Evolutionary conservation across 1,284 basidiomycete species (phyloP).

Genomic region (Ganoderma resinaceum): DNA sequence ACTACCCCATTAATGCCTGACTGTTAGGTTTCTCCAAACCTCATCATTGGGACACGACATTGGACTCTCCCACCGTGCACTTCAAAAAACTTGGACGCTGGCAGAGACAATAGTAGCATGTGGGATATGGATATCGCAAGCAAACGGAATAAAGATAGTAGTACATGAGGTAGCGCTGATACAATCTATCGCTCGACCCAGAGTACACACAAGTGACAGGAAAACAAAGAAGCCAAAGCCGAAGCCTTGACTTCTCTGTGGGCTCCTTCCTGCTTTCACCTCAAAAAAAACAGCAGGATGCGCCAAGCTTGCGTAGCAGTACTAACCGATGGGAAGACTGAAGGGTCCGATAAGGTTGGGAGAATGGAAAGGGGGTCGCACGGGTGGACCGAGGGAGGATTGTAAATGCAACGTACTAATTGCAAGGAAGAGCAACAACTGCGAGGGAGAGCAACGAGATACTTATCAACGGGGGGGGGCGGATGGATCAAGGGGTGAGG

Average conservation of each 20-base stretch:
- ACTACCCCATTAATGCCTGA: conserved; percentile 33
- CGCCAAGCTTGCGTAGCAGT: background rate
- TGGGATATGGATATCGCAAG: background rate
- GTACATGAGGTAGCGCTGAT: conserved; percentile 12
- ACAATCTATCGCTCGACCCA: conserved; percentile 13
- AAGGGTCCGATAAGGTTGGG: background rate
- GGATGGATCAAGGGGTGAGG: background rate
- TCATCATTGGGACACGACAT: too few species aligned
- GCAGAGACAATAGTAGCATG: background rate
- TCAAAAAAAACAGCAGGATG: background rate
- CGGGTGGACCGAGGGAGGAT: background rate
- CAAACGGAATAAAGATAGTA: background rate
- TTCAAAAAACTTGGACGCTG: too few species aligned
- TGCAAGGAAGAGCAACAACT: background rate
- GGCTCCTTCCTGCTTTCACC: too few species aligned
- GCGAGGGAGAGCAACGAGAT: background rate
- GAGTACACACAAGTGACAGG: background rate
- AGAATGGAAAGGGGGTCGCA: background rate
- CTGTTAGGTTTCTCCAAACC: too few species aligned
- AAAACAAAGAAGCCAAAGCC: too few species aligned
- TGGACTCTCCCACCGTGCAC: too few species aligned
- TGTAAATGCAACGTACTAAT: background rate
- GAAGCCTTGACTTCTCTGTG: too few species aligned
- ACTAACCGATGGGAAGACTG: background rate
- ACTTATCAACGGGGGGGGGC: background rate